Percentiles rank a stretch among this genome's conserved stretches.
phyloP scores from a whole-genome alignment of 1,284 basidiomycete genomes.

The Ustilago loliicola region DNA sequence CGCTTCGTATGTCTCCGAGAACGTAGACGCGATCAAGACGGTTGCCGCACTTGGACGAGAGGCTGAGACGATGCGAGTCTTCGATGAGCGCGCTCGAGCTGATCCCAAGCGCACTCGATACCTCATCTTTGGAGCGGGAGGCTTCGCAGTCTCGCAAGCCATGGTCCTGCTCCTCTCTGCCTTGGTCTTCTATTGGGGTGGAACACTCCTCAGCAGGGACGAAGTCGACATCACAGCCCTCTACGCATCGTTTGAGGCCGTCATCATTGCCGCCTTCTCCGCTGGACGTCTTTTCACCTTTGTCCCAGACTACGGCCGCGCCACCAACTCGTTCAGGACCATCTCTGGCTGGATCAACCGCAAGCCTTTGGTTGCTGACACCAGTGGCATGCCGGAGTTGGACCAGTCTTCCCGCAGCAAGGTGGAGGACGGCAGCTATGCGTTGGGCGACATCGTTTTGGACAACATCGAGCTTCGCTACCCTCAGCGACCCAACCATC shows the following conservation, averaged over 20 bases:
- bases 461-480: conserved; percentile 65
- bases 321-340: conserved; percentile 51
- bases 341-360: conserved; percentile 62
- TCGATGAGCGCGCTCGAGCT: conserved; percentile 56
- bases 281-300: conserved; percentile 62
- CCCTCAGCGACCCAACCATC: conserved; percentile 62
- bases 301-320: conserved; percentile 62
- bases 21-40: conserved; percentile 71
- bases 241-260: conserved; percentile 70
- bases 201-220: conserved; percentile 58
- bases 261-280: conserved; percentile 70
- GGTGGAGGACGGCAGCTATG: conserved; percentile 36
- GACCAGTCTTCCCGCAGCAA: conserved; percentile 17
- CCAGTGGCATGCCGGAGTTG: conserved; percentile 26
- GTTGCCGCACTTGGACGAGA: conserved; percentile 72
- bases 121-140: conserved; percentile 66
- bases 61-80: conserved; percentile 62
- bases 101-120: conserved; percentile 50
- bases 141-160: conserved; percentile 70
- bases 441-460: conserved; percentile 60
- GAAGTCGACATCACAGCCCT: conserved; percentile 54
- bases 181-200: conserved; percentile 71
- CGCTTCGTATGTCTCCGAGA: conserved; percentile 70
- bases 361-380: conserved; percentile 46
- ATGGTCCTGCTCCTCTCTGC: conserved; percentile 68